phyloP scores from a whole-genome alignment of 352 stramenopile genomes.

The Phytophthora vignae region DNA sequence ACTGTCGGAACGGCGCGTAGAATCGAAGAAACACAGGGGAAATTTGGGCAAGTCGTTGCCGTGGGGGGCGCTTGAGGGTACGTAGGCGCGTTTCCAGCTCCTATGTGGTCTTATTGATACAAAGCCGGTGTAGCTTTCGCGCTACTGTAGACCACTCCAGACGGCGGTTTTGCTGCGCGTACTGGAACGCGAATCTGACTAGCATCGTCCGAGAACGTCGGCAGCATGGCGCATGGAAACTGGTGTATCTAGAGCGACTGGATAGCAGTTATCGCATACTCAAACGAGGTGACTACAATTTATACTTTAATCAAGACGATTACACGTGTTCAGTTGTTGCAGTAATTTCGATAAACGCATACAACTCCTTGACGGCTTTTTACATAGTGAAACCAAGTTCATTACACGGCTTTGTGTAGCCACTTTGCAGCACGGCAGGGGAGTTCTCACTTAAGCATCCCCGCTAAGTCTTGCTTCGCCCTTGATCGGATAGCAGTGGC shows the following conservation, averaged over 20 bases:
- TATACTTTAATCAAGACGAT: conserved; percentile 6
- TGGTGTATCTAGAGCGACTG: not conserved
- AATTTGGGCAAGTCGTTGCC: conserved; percentile 7
- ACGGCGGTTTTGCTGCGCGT: conserved; percentile 6
- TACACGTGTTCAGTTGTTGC: not conserved
- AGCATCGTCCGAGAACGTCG: conserved; percentile 17
- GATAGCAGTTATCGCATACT: conserved; percentile 1
- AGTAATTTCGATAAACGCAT: not conserved
- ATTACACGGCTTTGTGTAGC: too few relatives aligned
- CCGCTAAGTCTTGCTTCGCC: too few relatives aligned
- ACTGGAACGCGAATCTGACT: conserved; percentile 5
- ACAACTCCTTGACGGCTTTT: not conserved
- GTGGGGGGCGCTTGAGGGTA: conserved; percentile 10
- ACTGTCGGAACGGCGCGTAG: too few relatives aligned
- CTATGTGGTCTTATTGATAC: conserved; percentile 9
- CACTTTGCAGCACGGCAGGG: too few relatives aligned
- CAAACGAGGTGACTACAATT: not conserved
- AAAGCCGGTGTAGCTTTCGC: not conserved
- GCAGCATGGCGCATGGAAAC: not conserved
- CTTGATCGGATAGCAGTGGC: too few relatives aligned
- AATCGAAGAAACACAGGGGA: not conserved
- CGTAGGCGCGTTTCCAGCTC: conserved; percentile 13
- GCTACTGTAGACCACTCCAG: conserved; percentile 12
- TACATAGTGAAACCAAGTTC: too few relatives aligned
- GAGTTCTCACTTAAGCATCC: too few relatives aligned